Conservation (phyloP, 2,329 filamentous ascomycete species). For the Calonectria honghensis region DNA sequence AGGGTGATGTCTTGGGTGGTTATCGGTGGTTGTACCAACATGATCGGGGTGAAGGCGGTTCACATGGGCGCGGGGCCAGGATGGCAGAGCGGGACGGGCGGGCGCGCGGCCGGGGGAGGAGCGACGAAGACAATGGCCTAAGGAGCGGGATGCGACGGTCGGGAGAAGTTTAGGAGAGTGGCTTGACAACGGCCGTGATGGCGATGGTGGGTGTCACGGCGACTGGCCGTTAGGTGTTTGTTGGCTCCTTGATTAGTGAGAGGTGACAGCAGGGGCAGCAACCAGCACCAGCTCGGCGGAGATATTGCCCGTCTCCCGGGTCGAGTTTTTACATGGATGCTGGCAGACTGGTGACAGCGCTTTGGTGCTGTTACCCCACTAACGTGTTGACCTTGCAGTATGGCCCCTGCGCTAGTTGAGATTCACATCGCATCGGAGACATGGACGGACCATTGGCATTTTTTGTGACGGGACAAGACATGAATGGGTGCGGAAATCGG, state of each 20-base stretch:
- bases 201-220: conserved; percentile 36
- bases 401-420: conserved; percentile 35
- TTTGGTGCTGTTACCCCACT: conserved; percentile 29
- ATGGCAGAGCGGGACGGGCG: conserved; percentile 35
- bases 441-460: neutral
- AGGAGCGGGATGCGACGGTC: conserved; percentile 4
- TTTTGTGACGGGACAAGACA: neutral
- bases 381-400: conserved; percentile 21
- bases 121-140: neutral
- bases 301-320: conserved; percentile 48
- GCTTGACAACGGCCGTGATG: conserved; percentile 12
- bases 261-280: conserved; percentile 6
- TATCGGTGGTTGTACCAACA: conserved; percentile 63
- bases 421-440: conserved; percentile 29
- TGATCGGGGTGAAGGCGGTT: conserved; percentile 60
- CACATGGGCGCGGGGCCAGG: conserved; percentile 57
- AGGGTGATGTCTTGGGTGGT: conserved; percentile 60
- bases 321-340: conserved; percentile 39
- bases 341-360: conserved; percentile 20
- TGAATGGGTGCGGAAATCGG: neutral
- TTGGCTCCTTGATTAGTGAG: conserved; percentile 37
- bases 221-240: conserved; percentile 52
- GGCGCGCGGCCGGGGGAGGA: conserved; percentile 21
- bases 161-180: neutral
- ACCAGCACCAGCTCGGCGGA: conserved; percentile 46